These are phyloP conservation scores for Linaria vulgaris DNA, from an alignment of 257 asterid species.

Conservation along the genomic window DNA sequence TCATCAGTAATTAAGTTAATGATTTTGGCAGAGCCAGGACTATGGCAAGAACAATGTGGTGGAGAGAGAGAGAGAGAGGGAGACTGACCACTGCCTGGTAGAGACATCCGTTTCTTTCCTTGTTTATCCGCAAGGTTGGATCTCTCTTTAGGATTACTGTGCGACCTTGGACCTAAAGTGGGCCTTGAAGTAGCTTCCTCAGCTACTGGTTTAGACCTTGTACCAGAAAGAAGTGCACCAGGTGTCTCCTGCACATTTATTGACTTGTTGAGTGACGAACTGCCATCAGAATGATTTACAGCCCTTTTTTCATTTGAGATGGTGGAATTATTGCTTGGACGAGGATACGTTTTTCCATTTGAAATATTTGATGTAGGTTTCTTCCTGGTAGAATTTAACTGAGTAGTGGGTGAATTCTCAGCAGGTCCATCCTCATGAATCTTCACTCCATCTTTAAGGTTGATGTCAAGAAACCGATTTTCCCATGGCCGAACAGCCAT, in stretches of 20 bases:
- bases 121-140: conserved; percentile 51
- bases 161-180: conserved; percentile 54
- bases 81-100: conserved; percentile 69
- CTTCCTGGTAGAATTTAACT: conserved; percentile 43
- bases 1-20: neutral
- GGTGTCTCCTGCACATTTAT: conserved; percentile 52
- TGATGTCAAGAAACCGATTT: conserved; percentile 80
- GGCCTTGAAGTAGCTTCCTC: conserved; percentile 72
- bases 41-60: conserved; percentile 22
- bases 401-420: conserved; percentile 45
- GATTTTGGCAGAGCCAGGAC: too few relatives aligned
- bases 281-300: conserved; percentile 62
- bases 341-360: conserved; percentile 51
- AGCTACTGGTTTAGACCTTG: conserved; percentile 49
- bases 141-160: conserved; percentile 89
- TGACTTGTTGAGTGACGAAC: conserved; percentile 57
- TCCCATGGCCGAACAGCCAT: conserved; percentile 99
- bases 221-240: conserved; percentile 27
- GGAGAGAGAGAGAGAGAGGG: conserved; percentile 31
- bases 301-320: conserved; percentile 52
- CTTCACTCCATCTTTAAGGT: conserved; percentile 67
- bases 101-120: conserved; percentile 80
- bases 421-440: conserved; percentile 50
- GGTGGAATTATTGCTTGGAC: conserved; percentile 49
- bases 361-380: conserved; percentile 42